Conservation (phyloP, 2,329 filamentous ascomycete species). For the Biscogniauxia sp. region DNA sequence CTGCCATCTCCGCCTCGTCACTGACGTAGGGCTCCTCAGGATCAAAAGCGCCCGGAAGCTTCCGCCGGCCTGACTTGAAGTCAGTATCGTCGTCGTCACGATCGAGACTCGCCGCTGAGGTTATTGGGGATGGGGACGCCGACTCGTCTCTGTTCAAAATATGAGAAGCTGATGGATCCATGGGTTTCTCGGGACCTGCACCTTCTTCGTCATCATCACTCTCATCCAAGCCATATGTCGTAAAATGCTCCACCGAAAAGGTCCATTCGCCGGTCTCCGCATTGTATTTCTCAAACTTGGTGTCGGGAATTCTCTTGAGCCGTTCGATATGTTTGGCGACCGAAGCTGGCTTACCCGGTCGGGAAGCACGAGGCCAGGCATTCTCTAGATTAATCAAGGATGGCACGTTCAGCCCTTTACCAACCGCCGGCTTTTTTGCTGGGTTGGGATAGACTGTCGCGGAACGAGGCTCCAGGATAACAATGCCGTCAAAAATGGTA, state of each 20-base stretch:
- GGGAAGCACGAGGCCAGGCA: slow-evolving; percentile 77
- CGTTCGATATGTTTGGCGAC: slow-evolving; percentile 81
- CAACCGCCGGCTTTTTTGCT: slow-evolving; percentile 75
- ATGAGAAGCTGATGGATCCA: slow-evolving; percentile 22
- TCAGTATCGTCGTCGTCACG: slow-evolving; percentile 60
- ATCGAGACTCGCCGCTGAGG: slow-evolving; percentile 38
- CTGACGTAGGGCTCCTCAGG: slow-evolving; percentile 54
- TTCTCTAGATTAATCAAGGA: slow-evolving; percentile 86
- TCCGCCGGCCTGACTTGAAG: slow-evolving; percentile 46
- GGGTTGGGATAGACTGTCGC: slow-evolving; percentile 84
- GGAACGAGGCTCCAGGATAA: slow-evolving; percentile 72
- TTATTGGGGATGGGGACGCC: slow-evolving; percentile 22
- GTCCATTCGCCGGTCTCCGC: slow-evolving; percentile 79
- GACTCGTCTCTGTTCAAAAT: slow-evolving; percentile 22
- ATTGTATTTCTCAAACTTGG: slow-evolving; percentile 79
- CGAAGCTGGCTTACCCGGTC: slow-evolving; percentile 60
- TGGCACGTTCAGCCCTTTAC: slow-evolving; percentile 89
- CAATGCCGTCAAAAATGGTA: slow-evolving; percentile 73
- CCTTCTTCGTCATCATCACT: slow-evolving; percentile 71
- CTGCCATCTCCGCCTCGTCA: slow-evolving; percentile 46
- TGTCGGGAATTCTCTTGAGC: slow-evolving; percentile 75
- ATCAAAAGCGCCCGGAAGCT: slow-evolving; percentile 80
- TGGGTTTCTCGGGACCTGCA: slow-evolving; percentile 44
- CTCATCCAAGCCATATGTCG: slow-evolving; percentile 86
- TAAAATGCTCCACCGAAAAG: slow-evolving; percentile 95